Conservation (phyloP, 805 yeast species). For the Myxozyma melibiosi region DNA sequence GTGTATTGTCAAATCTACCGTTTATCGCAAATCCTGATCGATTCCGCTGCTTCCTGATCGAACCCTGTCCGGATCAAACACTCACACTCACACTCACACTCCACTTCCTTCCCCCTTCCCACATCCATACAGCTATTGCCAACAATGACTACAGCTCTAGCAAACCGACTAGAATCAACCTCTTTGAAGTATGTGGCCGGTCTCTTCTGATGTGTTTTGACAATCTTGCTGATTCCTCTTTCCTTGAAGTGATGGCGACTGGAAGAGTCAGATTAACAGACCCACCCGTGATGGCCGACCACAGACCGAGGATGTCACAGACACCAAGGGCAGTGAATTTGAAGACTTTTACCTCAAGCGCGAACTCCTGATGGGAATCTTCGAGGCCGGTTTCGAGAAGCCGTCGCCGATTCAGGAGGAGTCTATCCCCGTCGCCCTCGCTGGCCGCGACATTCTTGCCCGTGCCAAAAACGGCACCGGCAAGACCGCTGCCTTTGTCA, state of each 20-base stretch:
- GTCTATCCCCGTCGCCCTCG: constrained; percentile 90
- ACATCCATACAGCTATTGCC: neutral
- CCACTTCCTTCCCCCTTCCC: neutral
- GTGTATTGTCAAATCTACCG: neutral
- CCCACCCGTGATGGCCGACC: constrained; percentile 91
- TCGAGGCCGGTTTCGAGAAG: constrained; percentile 97
- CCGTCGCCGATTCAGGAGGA: constrained; percentile 99
- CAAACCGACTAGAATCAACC: constrained; percentile 25
- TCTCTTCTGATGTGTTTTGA: neutral
- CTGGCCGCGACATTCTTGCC: constrained; percentile 94
- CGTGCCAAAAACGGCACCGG: constrained; percentile 99
- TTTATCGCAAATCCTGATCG: neutral
- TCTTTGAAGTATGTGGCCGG: constrained; percentile 14
- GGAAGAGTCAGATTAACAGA: constrained; percentile 74
- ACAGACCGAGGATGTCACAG: constrained; percentile 86
- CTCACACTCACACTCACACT: neutral
- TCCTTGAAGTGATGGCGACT: constrained; percentile 47
- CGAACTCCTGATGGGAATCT: constrained; percentile 95
- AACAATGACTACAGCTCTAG: constrained; percentile 29
- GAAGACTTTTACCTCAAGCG: constrained; percentile 91
- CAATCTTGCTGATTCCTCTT: neutral
- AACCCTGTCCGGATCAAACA: neutral
- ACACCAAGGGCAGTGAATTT: constrained; percentile 85
- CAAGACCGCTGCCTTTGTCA: constrained; percentile 95
- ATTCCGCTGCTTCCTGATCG: neutral